Percentiles rank a stretch among this genome's conserved stretches.
phyloP scores from a whole-genome alignment of 306 rosid genomes.

The Cucumis cinereus region DNA sequence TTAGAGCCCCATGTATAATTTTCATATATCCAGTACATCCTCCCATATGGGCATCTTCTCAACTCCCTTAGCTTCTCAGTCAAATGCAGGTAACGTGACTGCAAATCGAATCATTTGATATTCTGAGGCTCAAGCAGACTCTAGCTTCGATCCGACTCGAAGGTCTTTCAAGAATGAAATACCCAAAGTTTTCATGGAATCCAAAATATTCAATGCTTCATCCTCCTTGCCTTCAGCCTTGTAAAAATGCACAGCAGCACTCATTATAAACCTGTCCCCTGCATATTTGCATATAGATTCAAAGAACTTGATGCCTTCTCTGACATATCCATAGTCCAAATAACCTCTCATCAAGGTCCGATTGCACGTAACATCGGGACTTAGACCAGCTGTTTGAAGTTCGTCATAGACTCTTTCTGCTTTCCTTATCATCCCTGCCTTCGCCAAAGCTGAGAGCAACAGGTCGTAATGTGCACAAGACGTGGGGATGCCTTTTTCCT shows the following conservation, averaged over 20 bases:
- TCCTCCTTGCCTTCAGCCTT: slow-evolving; percentile 35
- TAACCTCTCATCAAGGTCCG: slow-evolving; percentile 66
- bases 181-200: slow-evolving; percentile 35
- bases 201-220: slow-evolving; percentile 43
- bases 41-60: neutral
- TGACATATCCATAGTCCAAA: slow-evolving; percentile 43
- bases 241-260: slow-evolving; percentile 70
- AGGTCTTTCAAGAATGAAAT: slow-evolving; percentile 49
- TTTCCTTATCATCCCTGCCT: slow-evolving; percentile 47
- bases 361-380: slow-evolving; percentile 49
- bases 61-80: neutral
- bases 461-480: slow-evolving; percentile 67
- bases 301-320: slow-evolving; percentile 53
- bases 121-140: neutral
- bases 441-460: slow-evolving; percentile 43
- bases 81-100: neutral
- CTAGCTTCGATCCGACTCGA: slow-evolving; percentile 38
- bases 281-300: slow-evolving; percentile 33
- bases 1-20: neutral
- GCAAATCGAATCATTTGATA: neutral
- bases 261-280: slow-evolving; percentile 56
- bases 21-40: neutral
- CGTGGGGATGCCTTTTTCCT: slow-evolving; percentile 37
- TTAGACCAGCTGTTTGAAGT: slow-evolving; percentile 37
- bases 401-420: slow-evolving; percentile 55